A percentile compares a stretch with the other conserved stretches of the same genome.
These are phyloP conservation scores for Chrysosporium keratinophilum DNA, from an alignment of 2,329 filamentous ascomycete genomes.

Conservation along the genomic window DNA sequence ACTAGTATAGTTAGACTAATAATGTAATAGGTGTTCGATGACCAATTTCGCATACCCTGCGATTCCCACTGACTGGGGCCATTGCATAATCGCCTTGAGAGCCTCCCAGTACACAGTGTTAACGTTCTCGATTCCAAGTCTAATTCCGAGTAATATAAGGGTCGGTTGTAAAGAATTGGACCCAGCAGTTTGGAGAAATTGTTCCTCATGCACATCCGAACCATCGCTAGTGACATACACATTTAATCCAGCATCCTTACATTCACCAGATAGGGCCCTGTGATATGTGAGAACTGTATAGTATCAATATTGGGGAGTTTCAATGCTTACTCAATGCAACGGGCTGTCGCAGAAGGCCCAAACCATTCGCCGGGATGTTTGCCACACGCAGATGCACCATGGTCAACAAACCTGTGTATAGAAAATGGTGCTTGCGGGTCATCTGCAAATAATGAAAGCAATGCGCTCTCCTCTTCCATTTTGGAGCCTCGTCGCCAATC, in stretches of 20 bases:
- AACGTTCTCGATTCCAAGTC: slow-evolving; percentile 86
- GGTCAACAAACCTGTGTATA: slow-evolving; percentile 84
- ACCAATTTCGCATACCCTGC: slow-evolving; percentile 56
- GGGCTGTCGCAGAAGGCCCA: slow-evolving; percentile 88
- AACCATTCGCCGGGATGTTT: slow-evolving; percentile 98
- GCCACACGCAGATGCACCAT: slow-evolving; percentile 76
- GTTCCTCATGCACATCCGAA: slow-evolving; percentile 86
- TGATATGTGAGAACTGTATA: neutral
- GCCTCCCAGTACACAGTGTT: slow-evolving; percentile 93
- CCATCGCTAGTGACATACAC: slow-evolving; percentile 88
- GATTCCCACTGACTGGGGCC: slow-evolving; percentile 89
- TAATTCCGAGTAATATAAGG: slow-evolving; percentile 75
- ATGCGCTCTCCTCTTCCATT: slow-evolving; percentile 52
- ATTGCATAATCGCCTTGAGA: slow-evolving; percentile 71
- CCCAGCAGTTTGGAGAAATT: slow-evolving; percentile 62
- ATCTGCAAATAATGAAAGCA: slow-evolving; percentile 79
- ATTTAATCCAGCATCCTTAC: slow-evolving; percentile 52
- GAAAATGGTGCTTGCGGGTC: slow-evolving; percentile 79
- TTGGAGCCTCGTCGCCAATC: slow-evolving; percentile 64
- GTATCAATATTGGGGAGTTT: neutral
- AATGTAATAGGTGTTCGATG: neutral
- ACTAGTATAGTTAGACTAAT: slow-evolving; percentile 37
- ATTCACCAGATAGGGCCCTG: slow-evolving; percentile 63
- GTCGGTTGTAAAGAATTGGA: slow-evolving; percentile 66
- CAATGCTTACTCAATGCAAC: slow-evolving; percentile 77